Percentiles rank a stretch among this genome's conserved stretches.
Evolutionary conservation across 2,329 filamentous ascomycete species (phyloP).

Genomic region (Fusarium sp.): DNA sequence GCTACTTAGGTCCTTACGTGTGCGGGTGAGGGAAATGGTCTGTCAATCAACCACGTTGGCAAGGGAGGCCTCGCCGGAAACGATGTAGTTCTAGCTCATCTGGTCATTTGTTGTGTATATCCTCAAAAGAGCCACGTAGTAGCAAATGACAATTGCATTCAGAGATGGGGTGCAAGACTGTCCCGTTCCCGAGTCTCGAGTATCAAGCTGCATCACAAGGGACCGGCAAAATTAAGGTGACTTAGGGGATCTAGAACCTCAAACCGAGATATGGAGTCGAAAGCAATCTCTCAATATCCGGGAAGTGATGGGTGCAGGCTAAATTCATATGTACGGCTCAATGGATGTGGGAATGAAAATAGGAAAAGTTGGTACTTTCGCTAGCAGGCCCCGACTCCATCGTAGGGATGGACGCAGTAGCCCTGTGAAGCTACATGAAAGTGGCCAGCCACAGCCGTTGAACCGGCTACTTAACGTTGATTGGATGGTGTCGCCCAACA

Average conservation of each 20-base stretch:
- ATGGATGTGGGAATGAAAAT: not conserved
- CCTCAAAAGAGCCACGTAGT: not conserved
- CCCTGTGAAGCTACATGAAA: not conserved
- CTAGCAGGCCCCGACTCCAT: not conserved
- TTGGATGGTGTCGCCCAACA: not conserved
- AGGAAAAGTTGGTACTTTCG: not conserved
- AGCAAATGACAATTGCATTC: not conserved
- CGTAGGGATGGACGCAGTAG: not conserved
- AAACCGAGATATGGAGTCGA: not conserved
- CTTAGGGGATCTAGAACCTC: not conserved
- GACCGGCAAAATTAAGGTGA: not conserved
- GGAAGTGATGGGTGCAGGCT: not conserved
- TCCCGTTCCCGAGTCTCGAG: not conserved
- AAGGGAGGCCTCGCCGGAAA: not conserved
- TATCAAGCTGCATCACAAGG: not conserved
- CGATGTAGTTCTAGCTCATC: not conserved
- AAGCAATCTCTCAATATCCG: not conserved
- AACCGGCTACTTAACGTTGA: not conserved
- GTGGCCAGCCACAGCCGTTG: conserved; percentile 20
- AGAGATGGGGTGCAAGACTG: not conserved
- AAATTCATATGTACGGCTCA: not conserved
- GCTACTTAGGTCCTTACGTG: not conserved
- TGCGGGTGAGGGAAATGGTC: not conserved
- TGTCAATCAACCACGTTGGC: not conserved
- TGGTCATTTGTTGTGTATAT: not conserved